phyloP scores from a whole-genome alignment of 768 basidiomycete species.

The Leucocoprinus sp. region DNA sequence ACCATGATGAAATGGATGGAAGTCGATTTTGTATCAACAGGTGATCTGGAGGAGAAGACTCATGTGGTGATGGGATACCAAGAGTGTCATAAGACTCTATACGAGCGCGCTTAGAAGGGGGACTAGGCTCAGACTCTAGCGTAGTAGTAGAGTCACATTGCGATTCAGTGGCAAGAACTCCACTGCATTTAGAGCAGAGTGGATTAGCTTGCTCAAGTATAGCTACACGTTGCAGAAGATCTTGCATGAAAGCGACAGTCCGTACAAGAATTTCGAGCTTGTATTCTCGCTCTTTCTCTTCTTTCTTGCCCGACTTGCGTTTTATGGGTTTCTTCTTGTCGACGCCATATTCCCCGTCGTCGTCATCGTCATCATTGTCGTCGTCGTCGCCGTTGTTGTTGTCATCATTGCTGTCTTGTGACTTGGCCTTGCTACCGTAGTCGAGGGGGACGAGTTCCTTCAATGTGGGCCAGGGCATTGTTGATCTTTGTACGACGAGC shows the following conservation, averaged over 20 bases:
- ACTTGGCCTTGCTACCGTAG: conserved; percentile 24
- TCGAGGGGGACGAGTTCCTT: conserved; percentile 68
- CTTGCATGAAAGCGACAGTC: conserved; percentile 72
- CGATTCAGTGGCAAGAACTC: neutral
- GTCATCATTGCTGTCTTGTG: conserved; percentile 21
- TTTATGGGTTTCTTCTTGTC: conserved; percentile 23
- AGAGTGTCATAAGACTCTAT: neutral
- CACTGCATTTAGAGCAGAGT: conserved; percentile 21
- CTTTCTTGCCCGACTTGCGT: conserved; percentile 35
- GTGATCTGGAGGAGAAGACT: conserved; percentile 4
- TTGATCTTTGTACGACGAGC: conserved; percentile 94
- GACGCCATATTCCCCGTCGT: conserved; percentile 24
- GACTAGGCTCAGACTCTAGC: neutral
- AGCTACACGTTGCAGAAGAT: conserved; percentile 50
- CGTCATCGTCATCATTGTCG: conserved; percentile 28
- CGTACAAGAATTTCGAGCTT: conserved; percentile 85
- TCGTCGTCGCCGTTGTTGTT: too few species aligned
- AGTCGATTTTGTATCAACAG: conserved; percentile 29
- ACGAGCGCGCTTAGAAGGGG: conserved; percentile 4
- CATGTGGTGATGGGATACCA: neutral
- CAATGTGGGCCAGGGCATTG: conserved; percentile 71
- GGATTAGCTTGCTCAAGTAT: conserved; percentile 22
- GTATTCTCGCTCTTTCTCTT: conserved; percentile 76
- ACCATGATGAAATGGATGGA: conserved; percentile 65
- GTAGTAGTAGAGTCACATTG: neutral